phyloP scores from a whole-genome alignment of 148 eudicot species.

The Amaranthus palmeri region DNA sequence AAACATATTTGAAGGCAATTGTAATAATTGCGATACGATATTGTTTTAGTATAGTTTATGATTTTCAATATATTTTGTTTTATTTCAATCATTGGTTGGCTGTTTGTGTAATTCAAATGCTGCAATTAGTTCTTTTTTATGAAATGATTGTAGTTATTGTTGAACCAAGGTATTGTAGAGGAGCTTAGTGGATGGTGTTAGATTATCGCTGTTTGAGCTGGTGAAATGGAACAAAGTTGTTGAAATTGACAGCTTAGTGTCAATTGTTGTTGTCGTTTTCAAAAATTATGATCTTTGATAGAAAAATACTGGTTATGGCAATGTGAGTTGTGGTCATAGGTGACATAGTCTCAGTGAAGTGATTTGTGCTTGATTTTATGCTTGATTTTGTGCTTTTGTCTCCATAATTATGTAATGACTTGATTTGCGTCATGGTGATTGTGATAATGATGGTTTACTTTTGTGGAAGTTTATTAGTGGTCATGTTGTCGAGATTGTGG shows the following conservation, averaged over 20 bases:
- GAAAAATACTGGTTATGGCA: not conserved
- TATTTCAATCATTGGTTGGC: not conserved
- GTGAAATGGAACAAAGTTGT: not conserved
- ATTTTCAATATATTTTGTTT: not conserved
- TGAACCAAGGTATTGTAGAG: too few relatives aligned
- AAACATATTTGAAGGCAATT: too few relatives aligned
- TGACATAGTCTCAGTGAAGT: not conserved
- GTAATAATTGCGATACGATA: too few relatives aligned
- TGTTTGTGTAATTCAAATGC: not conserved
- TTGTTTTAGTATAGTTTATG: not conserved
- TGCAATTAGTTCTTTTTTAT: too few relatives aligned
- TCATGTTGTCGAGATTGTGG: not conserved
- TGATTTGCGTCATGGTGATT: not conserved
- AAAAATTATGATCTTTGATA: not conserved
- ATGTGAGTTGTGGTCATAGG: not conserved
- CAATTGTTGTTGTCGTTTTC: not conserved
- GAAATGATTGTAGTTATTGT: too few relatives aligned
- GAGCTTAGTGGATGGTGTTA: not conserved
- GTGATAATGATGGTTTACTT: not conserved
- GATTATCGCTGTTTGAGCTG: not conserved
- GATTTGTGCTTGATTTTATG: not conserved
- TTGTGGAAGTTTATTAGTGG: constrained; percentile 2
- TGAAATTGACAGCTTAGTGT: not conserved
- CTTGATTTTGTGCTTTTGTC: not conserved
- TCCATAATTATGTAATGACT: not conserved